Evolutionary conservation across 2,329 filamentous ascomycete genomes (phyloP).

Genomic region (Fusarium albosuccineum): DNA sequence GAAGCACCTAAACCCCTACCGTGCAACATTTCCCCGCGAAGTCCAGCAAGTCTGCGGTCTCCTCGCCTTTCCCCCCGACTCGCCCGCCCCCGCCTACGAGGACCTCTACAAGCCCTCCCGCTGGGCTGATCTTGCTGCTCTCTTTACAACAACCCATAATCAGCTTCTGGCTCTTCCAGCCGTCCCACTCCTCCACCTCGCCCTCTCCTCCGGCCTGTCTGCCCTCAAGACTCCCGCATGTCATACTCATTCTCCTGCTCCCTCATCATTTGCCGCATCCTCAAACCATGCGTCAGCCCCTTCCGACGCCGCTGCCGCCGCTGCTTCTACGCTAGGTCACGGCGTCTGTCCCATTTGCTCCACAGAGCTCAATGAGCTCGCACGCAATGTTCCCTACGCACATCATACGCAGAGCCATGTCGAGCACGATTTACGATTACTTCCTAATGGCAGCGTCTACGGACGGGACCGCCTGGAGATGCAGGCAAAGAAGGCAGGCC

Average conservation of each 20-base stretch:
- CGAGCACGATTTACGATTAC: conserved; percentile 84
- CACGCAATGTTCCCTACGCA: conserved; percentile 89
- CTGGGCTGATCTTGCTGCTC: conserved; percentile 80
- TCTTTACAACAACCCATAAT: conserved; percentile 91
- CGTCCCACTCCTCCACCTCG: conserved; percentile 88
- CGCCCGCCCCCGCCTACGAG: conserved; percentile 58
- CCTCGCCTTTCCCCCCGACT: conserved; percentile 75
- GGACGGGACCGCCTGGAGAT: conserved; percentile 79
- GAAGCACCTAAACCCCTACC: no score
- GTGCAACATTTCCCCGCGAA: no score
- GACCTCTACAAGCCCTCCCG: conserved; percentile 79
- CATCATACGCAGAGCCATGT: conserved; percentile 96
- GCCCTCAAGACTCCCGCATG: conserved; percentile 96
- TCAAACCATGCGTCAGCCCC: conserved; percentile 61
- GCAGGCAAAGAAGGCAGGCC: conserved; percentile 83
- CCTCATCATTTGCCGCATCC: conserved; percentile 13
- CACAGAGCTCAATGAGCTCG: conserved; percentile 92
- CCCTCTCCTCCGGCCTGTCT: conserved; percentile 89
- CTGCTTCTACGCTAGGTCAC: conserved; percentile 67
- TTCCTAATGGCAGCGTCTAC: conserved; percentile 91
- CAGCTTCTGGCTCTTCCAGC: conserved; percentile 85
- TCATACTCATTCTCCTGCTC: conserved; percentile 60
- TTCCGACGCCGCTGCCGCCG: conserved; percentile 52
- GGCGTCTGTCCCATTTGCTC: conserved; percentile 96
- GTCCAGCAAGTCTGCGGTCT: conserved; percentile 82